Percentiles rank a stretch among this genome's conserved stretches.
phyloP scores from a whole-genome alignment of 1,284 basidiomycete genomes.

The Sanghuangporus weigelae region DNA sequence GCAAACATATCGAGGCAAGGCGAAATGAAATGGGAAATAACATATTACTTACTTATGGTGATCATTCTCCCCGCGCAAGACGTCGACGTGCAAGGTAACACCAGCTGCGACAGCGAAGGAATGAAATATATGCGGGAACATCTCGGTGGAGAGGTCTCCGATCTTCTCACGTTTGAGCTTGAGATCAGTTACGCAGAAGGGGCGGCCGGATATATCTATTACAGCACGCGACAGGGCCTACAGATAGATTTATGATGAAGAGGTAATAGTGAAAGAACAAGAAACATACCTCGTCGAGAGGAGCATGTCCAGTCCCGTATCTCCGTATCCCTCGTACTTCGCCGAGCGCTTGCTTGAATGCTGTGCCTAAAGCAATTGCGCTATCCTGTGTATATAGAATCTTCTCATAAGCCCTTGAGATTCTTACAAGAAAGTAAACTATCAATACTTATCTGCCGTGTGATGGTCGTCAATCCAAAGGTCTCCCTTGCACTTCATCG shows the following conservation, averaged over 20 bases:
- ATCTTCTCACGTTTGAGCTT: conserved; percentile 94
- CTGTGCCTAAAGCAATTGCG: conserved; percentile 88
- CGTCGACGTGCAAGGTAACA: conserved; percentile 91
- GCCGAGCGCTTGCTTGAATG: conserved; percentile 94
- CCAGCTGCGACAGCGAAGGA: conserved; percentile 90
- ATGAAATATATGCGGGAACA: conserved; percentile 95
- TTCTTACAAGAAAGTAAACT: not conserved
- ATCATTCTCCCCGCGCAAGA: conserved; percentile 92
- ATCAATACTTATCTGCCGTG: conserved; percentile 78
- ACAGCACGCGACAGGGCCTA: conserved; percentile 93
- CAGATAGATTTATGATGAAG: conserved; percentile 7
- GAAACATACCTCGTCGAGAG: conserved; percentile 83
- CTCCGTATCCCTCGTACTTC: conserved; percentile 93
- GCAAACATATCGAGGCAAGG: not conserved
- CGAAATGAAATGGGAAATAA: not conserved
- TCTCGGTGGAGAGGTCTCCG: conserved; percentile 94
- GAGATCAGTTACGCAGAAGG: conserved; percentile 91
- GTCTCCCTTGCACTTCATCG: conserved; percentile 90
- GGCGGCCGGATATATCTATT: conserved; percentile 96
- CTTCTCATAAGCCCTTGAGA: not conserved
- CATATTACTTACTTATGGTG: conserved; percentile 80
- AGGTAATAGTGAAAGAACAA: conserved; percentile 1
- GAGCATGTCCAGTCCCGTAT: conserved; percentile 96
- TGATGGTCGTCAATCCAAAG: conserved; percentile 99
- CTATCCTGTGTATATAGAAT: conserved; percentile 68